These are phyloP conservation scores for Schizosaccharomyces japonicus DNA, from an alignment of 805 yeast species.

Conservation along the genomic window DNA sequence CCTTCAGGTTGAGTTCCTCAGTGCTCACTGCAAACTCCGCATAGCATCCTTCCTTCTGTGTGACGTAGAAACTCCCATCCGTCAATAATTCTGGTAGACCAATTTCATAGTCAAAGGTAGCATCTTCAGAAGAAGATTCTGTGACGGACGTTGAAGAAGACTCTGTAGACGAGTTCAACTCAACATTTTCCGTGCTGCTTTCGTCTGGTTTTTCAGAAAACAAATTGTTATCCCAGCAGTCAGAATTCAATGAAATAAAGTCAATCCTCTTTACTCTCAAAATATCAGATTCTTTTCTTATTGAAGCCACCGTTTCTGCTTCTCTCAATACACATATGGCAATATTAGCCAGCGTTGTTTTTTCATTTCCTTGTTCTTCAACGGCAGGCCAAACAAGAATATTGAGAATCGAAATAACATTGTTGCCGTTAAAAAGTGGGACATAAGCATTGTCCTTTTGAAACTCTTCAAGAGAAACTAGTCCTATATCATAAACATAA, in stretches of 20 bases:
- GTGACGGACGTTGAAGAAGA: too few species aligned
- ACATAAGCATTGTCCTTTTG: neutral
- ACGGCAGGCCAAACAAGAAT: neutral
- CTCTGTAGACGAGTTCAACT: too few species aligned
- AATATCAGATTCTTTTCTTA: neutral
- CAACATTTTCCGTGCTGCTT: too few species aligned
- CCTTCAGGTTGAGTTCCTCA: too few species aligned
- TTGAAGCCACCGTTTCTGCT: neutral
- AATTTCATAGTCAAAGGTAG: too few species aligned
- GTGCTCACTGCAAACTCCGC: too few species aligned
- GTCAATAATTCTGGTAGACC: too few species aligned
- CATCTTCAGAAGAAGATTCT: too few species aligned
- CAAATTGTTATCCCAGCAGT: neutral
- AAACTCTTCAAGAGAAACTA: neutral
- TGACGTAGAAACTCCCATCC: neutral
- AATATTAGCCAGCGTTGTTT: too few species aligned
- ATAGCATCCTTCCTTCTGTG: too few species aligned
- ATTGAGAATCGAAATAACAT: neutral
- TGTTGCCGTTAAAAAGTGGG: neutral
- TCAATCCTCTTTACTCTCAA: neutral
- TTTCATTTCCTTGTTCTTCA: neutral
- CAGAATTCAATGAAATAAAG: neutral
- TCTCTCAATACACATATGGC: neutral
- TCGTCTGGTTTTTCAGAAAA: too few species aligned
- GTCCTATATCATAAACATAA: too few species aligned